Evolutionary conservation across 2,329 filamentous ascomycete species (phyloP), one percentile per base, ranked within the genome.

Genomic region (Cordyceps tenuipes): DNA sequence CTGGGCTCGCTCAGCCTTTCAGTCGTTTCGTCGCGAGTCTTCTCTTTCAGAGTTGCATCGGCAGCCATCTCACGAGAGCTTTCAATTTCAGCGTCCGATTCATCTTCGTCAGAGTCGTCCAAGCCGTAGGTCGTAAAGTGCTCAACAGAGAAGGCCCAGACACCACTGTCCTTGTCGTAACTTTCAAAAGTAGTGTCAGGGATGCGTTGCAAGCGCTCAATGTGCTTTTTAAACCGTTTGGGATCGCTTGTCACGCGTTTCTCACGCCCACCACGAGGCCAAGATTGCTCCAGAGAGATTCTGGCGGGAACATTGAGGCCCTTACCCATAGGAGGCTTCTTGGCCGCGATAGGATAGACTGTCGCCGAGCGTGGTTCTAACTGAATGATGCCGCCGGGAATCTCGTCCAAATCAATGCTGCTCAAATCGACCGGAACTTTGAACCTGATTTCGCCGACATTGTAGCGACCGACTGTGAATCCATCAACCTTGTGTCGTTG

Each of bases 51-150:
- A 13, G 59, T 44, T 17, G 71, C 75, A 65, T 74, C 70, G 69
- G 73, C 66, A 36, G 69, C 68, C 62, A 66, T 68, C 36, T 77
- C 62, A 9, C 21, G 53, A 34, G 61, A 44, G 34, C 62, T 41
- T n/a, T 68, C 63, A 41, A 64, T 63, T 66, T 84, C 84, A 8
- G 79, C 79, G 51, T 87, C 80, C 8, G 83, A 53, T 41, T 59
- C 57, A 7, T 59, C 87, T 49, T 91, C 87, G 49, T 91, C 89
- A 57, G 86, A 83, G 46, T 89, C 90, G 64, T 93, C 88, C 58
- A 97, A 80, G 46, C 89, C 92, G 70, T 99, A 99, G 1, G 91
- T 96, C 1, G 93, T 97, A 72, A 95, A 99, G 73, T 99, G 94
- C 68, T 93, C 86, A n/a, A 99, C 94, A 10, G 80, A 85, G 76